Percentiles rank a stretch among this genome's conserved stretches.
Conservation (phyloP, 306 rosid genomes). For the Ziziphus jujuba region DNA sequence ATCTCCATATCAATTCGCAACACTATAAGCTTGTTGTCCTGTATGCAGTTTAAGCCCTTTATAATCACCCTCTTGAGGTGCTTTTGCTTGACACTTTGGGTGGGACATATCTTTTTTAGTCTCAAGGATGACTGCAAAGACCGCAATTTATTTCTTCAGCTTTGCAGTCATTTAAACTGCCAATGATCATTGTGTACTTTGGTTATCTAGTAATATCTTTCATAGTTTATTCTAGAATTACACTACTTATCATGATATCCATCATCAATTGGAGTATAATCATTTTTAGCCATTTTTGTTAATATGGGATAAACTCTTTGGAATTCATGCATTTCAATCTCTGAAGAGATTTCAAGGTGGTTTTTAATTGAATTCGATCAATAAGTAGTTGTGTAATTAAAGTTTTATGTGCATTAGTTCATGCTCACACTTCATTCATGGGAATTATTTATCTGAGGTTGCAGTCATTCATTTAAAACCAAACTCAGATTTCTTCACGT, state of each 20-base stretch:
- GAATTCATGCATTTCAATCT: conserved; percentile 80
- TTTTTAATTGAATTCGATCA: conserved; percentile 53
- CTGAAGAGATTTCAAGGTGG: conserved; percentile 69
- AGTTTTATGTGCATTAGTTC: not conserved
- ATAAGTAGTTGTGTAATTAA: conserved; percentile 38
- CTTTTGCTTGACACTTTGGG: conserved; percentile 87
- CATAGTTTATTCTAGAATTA: conserved; percentile 75
- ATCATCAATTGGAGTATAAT: conserved; percentile 81
- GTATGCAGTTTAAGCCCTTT: conserved; percentile 86
- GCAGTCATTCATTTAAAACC: not conserved
- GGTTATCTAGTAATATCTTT: conserved; percentile 81
- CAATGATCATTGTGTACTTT: conserved; percentile 85
- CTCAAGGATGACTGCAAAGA: conserved; percentile 84
- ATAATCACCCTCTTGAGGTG: conserved; percentile 86
- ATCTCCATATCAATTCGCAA: conserved; percentile 79
- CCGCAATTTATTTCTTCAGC: conserved; percentile 75
- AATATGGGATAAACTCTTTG: conserved; percentile 81
- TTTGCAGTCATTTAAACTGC: conserved; percentile 77
- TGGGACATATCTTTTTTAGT: conserved; percentile 69
- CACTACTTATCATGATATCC: conserved; percentile 91
- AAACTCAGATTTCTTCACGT: conserved; percentile 2
- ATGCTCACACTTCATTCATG: conserved; percentile 18
- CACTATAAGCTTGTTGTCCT: conserved; percentile 82
- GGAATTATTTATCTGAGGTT: conserved; percentile 17
- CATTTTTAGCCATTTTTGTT: conserved; percentile 87